Conservation (phyloP, 73 alveolate genomes). For the Paramecium pentaurelia region DNA sequence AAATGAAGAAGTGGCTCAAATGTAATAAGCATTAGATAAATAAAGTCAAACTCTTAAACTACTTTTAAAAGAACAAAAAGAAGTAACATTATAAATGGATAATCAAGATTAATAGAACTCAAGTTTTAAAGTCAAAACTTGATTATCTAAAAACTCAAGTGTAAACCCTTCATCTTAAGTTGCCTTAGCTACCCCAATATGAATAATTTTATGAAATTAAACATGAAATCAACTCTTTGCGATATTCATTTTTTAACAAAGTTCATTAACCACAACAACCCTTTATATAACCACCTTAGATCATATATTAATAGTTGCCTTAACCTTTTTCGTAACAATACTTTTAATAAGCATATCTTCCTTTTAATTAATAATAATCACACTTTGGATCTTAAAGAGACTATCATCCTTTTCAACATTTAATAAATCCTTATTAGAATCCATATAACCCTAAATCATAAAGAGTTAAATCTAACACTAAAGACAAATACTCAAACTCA, state of each 20-base stretch:
- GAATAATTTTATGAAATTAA: not conserved
- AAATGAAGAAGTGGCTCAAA: not conserved
- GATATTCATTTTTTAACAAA: not conserved
- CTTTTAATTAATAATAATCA: not conserved
- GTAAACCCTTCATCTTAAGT: not conserved
- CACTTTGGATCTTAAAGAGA: not conserved
- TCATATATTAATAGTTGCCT: not conserved
- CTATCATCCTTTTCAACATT: not conserved
- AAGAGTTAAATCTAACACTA: not conserved
- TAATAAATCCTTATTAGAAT: constrained; percentile 55
- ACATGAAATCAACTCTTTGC: not conserved
- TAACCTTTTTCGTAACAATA: not conserved
- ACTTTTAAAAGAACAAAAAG: not conserved
- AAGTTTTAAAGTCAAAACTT: not conserved
- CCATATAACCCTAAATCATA: constrained; percentile 81
- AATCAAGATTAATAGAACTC: not conserved
- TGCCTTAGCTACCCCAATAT: not conserved
- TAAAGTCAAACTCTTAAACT: not conserved
- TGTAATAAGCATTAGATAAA: not conserved
- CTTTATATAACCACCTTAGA: not conserved
- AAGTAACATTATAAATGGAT: not conserved
- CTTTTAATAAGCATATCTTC: not conserved
- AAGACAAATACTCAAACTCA: constrained; percentile 53
- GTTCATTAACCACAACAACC: not conserved
- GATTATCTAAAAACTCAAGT: not conserved